Evolutionary conservation across 306 rosid species (phyloP).

Genomic region (Gleditsia sinensis): DNA sequence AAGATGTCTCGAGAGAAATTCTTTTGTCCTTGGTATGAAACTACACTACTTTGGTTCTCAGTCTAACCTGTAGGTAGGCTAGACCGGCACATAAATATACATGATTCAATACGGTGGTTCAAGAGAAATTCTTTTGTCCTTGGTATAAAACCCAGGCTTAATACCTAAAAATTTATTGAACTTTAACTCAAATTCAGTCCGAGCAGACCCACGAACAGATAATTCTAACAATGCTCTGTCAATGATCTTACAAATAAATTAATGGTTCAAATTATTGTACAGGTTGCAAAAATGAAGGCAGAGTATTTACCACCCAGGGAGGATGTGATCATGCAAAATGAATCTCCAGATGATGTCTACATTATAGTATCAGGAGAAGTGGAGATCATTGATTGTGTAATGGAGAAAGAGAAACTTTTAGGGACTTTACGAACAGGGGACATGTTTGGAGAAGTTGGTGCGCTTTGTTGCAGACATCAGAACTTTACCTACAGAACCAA

Average conservation of each 20-base stretch:
- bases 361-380: constrained; percentile 91
- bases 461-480: constrained; percentile 72
- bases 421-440: constrained; percentile 65
- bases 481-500: constrained; percentile 73
- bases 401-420: constrained; percentile 58
- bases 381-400: constrained; percentile 64
- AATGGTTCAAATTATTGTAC: neutral
- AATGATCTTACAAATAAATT: neutral
- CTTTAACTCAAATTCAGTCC: too few relatives aligned
- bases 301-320: constrained; percentile 95
- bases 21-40: constrained; percentile 57
- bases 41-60: too few relatives aligned
- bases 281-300: constrained; percentile 91
- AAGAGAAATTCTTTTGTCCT: too few relatives aligned
- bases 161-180: too few relatives aligned
- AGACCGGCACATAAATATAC: too few relatives aligned
- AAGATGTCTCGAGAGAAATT: constrained; percentile 68
- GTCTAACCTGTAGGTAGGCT: too few relatives aligned
- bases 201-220: too few relatives aligned
- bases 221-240: neutral
- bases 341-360: constrained; percentile 81
- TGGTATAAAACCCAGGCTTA: too few relatives aligned
- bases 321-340: constrained; percentile 82
- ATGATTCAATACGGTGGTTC: too few relatives aligned
- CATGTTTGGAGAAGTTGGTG: constrained; percentile 88